Evolutionary conservation across 192 early-diverging fungal species (phyloP).

Genomic region (Jimgerdemannia flammicorona): DNA sequence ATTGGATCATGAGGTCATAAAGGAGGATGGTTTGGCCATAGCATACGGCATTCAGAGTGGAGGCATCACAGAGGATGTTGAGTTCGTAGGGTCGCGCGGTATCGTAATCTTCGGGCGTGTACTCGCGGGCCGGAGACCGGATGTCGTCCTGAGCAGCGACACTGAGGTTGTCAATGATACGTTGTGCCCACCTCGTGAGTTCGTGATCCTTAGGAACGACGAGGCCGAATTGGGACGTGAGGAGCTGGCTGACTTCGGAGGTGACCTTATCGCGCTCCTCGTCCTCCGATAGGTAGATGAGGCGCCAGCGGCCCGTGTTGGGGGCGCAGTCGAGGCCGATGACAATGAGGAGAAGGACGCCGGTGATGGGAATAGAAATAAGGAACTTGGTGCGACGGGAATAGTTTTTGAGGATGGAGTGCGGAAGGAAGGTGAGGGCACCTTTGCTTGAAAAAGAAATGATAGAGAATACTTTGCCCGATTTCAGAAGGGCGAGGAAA

Average conservation of each 20-base stretch:
- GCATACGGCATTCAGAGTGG: constrained; percentile 33
- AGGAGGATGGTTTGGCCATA: constrained; percentile 24
- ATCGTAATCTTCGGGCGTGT: not conserved
- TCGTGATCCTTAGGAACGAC: constrained; percentile 22
- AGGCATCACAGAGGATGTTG: constrained; percentile 28
- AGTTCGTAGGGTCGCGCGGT: constrained; percentile 15
- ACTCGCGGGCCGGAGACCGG: constrained; percentile 18
- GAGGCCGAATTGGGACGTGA: constrained; percentile 14
- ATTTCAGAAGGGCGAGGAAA: constrained; percentile 19
- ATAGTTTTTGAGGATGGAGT: constrained; percentile 19
- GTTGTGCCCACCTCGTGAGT: constrained; percentile 25
- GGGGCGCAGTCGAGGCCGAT: constrained; percentile 43
- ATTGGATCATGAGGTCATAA: constrained; percentile 28
- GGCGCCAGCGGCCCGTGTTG: constrained; percentile 47
- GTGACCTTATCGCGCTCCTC: constrained; percentile 42
- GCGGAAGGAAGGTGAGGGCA: constrained; percentile 28
- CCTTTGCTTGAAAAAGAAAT: constrained; percentile 32
- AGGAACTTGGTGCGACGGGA: constrained; percentile 17
- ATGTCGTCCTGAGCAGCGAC: constrained; percentile 26
- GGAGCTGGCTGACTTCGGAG: constrained; percentile 17
- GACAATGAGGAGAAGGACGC: constrained; percentile 18
- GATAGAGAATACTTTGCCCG: constrained; percentile 29
- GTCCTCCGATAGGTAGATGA: constrained; percentile 43
- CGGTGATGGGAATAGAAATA: constrained; percentile 23
- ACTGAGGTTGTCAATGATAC: constrained; percentile 22